These are phyloP conservation scores for Phyllosticta ampelicida DNA, from an alignment of 2,329 filamentous ascomycete genomes.

Conservation along the genomic window DNA sequence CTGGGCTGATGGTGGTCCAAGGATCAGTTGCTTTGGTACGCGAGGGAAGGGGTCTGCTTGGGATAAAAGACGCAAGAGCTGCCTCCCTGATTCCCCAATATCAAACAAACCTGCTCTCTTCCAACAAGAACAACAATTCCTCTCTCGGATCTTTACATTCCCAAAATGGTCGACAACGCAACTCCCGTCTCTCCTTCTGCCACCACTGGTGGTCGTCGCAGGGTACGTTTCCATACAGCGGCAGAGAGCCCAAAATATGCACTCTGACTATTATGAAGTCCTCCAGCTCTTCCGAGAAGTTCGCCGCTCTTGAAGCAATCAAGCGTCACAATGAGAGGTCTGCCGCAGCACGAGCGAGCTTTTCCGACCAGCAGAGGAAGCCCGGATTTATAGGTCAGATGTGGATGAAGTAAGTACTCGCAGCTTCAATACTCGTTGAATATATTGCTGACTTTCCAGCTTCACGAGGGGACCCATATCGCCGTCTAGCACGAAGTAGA, in stretches of 20 bases:
- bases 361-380: conserved; percentile 5
- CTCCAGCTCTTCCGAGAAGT: conserved; percentile 5
- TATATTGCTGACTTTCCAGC: background rate
- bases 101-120: background rate
- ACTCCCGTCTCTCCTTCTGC: background rate
- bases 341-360: conserved; percentile 6
- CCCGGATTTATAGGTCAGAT: conserved; percentile 9
- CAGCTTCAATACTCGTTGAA: no score
- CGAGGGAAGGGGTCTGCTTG: background rate
- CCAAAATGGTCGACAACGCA: conserved; percentile 5
- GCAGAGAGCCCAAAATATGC: no score
- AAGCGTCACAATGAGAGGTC: conserved; percentile 9
- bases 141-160: background rate
- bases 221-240: conserved; percentile 2
- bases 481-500: background rate
- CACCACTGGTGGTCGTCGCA: background rate
- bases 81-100: background rate
- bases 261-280: background rate
- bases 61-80: background rate
- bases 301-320: conserved; percentile 3
- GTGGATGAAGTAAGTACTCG: conserved; percentile 10
- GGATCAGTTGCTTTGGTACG: background rate
- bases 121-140: background rate
- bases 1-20: background rate
- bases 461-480: background rate